phyloP scores from a whole-genome alignment of 352 stramenopile species.

The Pythium folliculosum region DNA sequence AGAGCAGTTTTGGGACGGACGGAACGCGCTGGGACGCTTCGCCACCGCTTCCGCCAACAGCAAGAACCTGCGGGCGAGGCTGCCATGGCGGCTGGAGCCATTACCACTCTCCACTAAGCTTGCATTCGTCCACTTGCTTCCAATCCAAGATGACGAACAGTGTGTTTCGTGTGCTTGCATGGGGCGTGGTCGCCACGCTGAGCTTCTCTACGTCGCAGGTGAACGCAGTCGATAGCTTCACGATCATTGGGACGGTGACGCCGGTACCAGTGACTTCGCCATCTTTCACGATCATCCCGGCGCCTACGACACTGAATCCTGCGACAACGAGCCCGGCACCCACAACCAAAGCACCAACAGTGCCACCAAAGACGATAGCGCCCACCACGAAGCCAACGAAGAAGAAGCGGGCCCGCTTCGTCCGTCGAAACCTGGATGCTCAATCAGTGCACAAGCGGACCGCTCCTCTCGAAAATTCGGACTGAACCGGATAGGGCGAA shows the following conservation, averaged over 20 bases:
- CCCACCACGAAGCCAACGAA: not conserved
- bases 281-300: not conserved
- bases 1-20: no score
- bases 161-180: not conserved
- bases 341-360: not conserved
- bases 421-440: not conserved
- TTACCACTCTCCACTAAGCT: no score
- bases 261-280: conserved; percentile 1
- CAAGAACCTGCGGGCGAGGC: not conserved
- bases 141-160: not conserved
- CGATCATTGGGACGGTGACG: conserved; percentile 5
- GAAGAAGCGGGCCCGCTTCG: not conserved
- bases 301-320: not conserved
- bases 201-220: not conserved
- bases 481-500: no score
- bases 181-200: not conserved
- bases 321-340: not conserved
- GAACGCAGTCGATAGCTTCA: not conserved
- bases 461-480: not conserved
- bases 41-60: not conserved
- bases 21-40: not conserved
- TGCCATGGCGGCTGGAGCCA: not conserved
- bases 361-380: not conserved
- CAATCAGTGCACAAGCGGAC: not conserved
- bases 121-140: no score